These are phyloP conservation scores for Xylaria grammica DNA, from an alignment of 495 filamentous ascomycete genomes.

Conservation along the genomic window DNA sequence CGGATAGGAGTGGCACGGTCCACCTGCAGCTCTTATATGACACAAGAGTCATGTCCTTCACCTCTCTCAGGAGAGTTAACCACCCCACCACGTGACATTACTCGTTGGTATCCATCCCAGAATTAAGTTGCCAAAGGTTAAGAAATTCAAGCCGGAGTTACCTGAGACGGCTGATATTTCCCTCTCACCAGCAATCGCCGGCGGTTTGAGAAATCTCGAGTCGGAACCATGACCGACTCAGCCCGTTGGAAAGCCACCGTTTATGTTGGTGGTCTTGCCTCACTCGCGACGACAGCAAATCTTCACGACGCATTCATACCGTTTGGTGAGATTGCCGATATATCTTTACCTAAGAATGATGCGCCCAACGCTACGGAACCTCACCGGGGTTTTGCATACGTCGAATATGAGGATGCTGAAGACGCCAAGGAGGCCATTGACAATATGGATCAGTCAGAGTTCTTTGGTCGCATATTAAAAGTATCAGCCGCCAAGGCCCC, in stretches of 20 bases:
- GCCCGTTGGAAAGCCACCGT: constrained; percentile 87
- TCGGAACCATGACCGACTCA: constrained; percentile 72
- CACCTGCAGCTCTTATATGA: constrained; percentile 5
- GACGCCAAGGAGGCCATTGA: constrained; percentile 96
- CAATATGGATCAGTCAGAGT: constrained; percentile 97
- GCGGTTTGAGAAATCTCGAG: constrained; percentile 4
- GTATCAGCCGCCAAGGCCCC: constrained; percentile 91
- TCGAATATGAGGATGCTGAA: constrained; percentile 85
- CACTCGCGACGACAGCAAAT: constrained; percentile 71
- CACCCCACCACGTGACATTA: constrained; percentile 17
- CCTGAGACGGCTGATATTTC: neutral
- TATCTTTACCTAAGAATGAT: constrained; percentile 87
- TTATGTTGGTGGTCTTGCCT: constrained; percentile 88
- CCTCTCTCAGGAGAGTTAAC: neutral
- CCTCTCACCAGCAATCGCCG: constrained; percentile 2
- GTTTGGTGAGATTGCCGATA: constrained; percentile 91
- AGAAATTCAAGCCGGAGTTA: neutral
- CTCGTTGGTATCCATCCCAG: neutral
- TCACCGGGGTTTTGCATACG: constrained; percentile 94
- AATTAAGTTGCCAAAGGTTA: too few relatives aligned
- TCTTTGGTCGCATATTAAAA: constrained; percentile 92
- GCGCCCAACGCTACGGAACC: constrained; percentile 67
- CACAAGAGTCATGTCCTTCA: too few relatives aligned
- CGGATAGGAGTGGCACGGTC: constrained; percentile 7
- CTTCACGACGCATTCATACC: constrained; percentile 93